These are phyloP conservation scores for Lentinula novae-zelandiae DNA, from an alignment of 1,284 basidiomycete species.

Conservation along the genomic window DNA sequence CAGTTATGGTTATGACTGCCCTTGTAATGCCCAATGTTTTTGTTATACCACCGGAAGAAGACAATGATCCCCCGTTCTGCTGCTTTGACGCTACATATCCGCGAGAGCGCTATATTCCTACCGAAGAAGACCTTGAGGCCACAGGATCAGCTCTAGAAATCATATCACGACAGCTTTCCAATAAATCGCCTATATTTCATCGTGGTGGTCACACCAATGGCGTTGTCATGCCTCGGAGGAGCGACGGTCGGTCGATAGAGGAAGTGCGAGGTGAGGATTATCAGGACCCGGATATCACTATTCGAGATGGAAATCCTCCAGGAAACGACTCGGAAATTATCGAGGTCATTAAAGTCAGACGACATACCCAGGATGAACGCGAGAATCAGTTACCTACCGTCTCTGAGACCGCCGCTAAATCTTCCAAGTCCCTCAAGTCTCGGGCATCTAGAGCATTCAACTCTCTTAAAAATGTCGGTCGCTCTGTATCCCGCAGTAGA, in stretches of 20 bases:
- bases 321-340: slow-evolving; percentile 52
- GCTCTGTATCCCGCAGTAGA: slow-evolving; percentile 28
- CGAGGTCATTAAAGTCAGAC: slow-evolving; percentile 63
- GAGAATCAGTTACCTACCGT: slow-evolving; percentile 14
- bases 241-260: slow-evolving; percentile 23
- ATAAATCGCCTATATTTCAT: slow-evolving; percentile 18
- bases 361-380: slow-evolving; percentile 24
- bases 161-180: slow-evolving; percentile 11
- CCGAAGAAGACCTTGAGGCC: slow-evolving; percentile 34
- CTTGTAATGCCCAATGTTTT: slow-evolving; percentile 55
- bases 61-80: slow-evolving; percentile 59
- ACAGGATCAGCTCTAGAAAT: slow-evolving; percentile 37
- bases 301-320: slow-evolving; percentile 20
- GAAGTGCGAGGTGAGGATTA: slow-evolving; percentile 25
- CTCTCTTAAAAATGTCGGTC: slow-evolving; percentile 57
- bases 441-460: slow-evolving; percentile 59
- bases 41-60: slow-evolving; percentile 69
- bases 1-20: slow-evolving; percentile 11
- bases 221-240: slow-evolving; percentile 25
- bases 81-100: slow-evolving; percentile 56
- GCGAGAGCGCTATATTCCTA: slow-evolving; percentile 14
- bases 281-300: slow-evolving; percentile 21
- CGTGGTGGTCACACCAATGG: slow-evolving; percentile 17
- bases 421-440: slow-evolving; percentile 49
- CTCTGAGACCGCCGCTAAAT: slow-evolving; percentile 29